phyloP scores from a whole-genome alignment of 75 land plant species.

The Isoetes taiwanensis region DNA sequence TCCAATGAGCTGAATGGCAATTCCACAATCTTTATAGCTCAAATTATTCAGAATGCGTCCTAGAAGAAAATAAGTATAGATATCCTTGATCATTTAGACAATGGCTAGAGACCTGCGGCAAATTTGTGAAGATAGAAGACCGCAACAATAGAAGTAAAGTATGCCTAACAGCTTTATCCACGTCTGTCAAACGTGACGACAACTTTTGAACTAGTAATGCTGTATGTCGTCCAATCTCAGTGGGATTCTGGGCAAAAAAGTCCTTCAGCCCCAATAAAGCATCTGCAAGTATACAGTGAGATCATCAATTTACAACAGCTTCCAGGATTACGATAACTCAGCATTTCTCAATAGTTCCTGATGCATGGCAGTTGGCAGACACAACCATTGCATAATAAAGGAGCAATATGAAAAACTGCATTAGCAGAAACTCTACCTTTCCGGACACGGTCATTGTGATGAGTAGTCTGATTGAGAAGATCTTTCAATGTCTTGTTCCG shows the following conservation, averaged over 20 bases:
- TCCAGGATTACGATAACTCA: not conserved
- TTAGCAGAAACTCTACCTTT: slow-evolving; percentile 31
- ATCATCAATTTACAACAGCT: not conserved
- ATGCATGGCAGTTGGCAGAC: too few species aligned
- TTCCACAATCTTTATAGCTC: too few species aligned
- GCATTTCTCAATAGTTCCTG: too few species aligned
- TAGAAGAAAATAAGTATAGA: too few species aligned
- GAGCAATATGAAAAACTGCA: not conserved
- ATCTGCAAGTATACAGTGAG: slow-evolving; percentile 33
- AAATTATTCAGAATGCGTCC: too few species aligned
- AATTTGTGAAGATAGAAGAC: slow-evolving; percentile 37
- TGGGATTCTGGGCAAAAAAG: slow-evolving; percentile 42
- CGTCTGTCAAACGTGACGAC: slow-evolving; percentile 68
- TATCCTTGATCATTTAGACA: too few species aligned
- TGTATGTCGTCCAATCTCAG: slow-evolving; percentile 47
- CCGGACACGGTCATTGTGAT: slow-evolving; percentile 73
- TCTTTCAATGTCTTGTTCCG: slow-evolving; percentile 88
- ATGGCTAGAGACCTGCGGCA: slow-evolving; percentile 42
- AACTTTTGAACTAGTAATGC: slow-evolving; percentile 56
- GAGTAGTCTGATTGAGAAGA: slow-evolving; percentile 82
- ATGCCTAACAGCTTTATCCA: slow-evolving; percentile 62
- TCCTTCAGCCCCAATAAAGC: slow-evolving; percentile 77
- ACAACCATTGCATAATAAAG: not conserved
- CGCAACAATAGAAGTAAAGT: slow-evolving; percentile 53
- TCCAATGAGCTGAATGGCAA: too few species aligned